Evolutionary conservation across 192 early-diverging fungal genomes (phyloP).

Genomic region (Rhizophagus prolifer): DNA sequence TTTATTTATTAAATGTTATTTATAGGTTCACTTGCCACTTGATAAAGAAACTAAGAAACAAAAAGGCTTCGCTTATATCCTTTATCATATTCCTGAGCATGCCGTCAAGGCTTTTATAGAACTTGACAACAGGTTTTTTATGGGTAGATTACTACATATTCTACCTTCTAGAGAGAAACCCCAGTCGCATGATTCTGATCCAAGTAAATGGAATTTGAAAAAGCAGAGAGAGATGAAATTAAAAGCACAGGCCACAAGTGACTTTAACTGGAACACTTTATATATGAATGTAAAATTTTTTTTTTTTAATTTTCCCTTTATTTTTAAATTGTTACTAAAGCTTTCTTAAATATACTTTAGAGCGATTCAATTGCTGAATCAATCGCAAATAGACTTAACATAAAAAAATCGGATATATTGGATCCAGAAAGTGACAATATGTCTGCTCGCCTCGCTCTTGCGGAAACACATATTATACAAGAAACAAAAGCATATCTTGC

Average conservation of each 20-base stretch:
- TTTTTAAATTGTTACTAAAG: constrained; percentile 3
- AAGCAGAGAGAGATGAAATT: constrained; percentile 78
- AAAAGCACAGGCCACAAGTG: constrained; percentile 74
- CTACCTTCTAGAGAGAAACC: constrained; percentile 86
- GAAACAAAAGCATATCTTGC: constrained; percentile 94
- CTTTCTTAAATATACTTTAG: constrained; percentile 39
- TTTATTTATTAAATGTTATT: neutral
- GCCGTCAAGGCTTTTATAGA: constrained; percentile 84
- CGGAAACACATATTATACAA: constrained; percentile 94
- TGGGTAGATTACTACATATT: constrained; percentile 90
- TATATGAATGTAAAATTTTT: constrained; percentile 82
- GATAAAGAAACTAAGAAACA: constrained; percentile 88
- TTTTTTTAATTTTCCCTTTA: neutral
- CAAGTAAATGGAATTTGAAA: constrained; percentile 67
- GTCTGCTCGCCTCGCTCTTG: constrained; percentile 91
- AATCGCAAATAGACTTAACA: constrained; percentile 88
- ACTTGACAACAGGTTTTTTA: constrained; percentile 83
- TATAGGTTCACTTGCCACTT: constrained; percentile 88
- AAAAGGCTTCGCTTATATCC: constrained; percentile 91
- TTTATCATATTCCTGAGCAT: constrained; percentile 89
- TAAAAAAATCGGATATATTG: constrained; percentile 90
- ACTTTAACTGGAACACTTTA: constrained; percentile 95
- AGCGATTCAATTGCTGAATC: constrained; percentile 92
- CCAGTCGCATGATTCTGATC: constrained; percentile 42
- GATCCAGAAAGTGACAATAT: constrained; percentile 84